Evolutionary conservation across 1,284 basidiomycete species (phyloP), one percentile per base, ranked within the genome.

Genomic region (Fistulinella staudtii): DNA sequence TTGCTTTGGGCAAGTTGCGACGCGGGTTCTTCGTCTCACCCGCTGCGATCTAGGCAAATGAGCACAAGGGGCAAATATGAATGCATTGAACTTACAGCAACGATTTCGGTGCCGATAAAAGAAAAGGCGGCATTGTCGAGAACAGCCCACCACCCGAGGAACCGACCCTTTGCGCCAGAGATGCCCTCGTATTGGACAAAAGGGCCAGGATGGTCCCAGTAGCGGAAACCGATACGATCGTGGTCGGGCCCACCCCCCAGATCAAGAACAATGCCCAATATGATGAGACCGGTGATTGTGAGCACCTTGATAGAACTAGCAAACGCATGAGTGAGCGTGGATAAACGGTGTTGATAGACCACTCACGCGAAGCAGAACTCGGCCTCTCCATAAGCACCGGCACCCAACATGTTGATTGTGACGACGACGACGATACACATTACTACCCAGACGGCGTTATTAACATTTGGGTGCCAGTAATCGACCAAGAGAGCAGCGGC

Each of bases 81-180:
- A 31, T 17, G 11, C 4, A 36, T 7, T 11, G 68, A 61, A 54
- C 84, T 70, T 62, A 89, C 77, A 17, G 83, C 85, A 37, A 88
- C 81, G 45, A 88, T 82, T 59, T 89, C 86, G 3, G 85, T 86
- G 43, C 86, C 82, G 43, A 83, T 80, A 66, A 80, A 87, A 17
- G 79, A 81, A 69, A 88, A 88, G 1, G 83, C 82, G n/a, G 85
- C 82, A 36, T 76, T 75, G 11, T 70, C 66, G 57, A 75, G 65
- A 45, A 76, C 76, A 46, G 71, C 58, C 72, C 75, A 69, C 69
- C 70, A 76, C 43, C 76, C 71, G 42, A 81, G 66, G 68, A 84
- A 72, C 30, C 62, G 69, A 11, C 80, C 79, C 36, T 68, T 69
- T 6, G 65, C 30, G 10, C 82, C 82, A 6, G 55, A 1, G 14